These are phyloP conservation scores for Malassezia furfur DNA, from an alignment of 1,284 basidiomycete species.

Conservation along the genomic window DNA sequence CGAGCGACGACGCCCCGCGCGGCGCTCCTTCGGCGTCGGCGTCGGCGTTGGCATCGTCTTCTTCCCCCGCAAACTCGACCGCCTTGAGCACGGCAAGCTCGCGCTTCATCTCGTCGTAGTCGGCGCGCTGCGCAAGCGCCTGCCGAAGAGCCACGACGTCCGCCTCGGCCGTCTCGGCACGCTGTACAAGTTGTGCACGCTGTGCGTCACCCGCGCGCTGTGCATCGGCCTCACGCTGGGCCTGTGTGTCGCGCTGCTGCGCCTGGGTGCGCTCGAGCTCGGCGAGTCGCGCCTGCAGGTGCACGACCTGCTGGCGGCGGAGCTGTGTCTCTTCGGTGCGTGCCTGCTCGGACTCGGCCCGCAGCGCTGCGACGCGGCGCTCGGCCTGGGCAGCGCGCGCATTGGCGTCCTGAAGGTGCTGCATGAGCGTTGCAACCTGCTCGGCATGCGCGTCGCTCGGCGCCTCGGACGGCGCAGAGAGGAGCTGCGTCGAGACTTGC, in stretches of 20 bases:
- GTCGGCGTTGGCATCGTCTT: constrained; percentile 42
- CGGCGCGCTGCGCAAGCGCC: constrained; percentile 48
- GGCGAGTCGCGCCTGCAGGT: constrained; percentile 61
- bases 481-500: constrained; percentile 75
- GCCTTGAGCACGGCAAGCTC: constrained; percentile 34
- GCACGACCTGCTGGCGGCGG: constrained; percentile 55
- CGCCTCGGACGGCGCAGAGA: constrained; percentile 51
- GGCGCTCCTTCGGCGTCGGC: constrained; percentile 30
- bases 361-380: constrained; percentile 78
- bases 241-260: constrained; percentile 49
- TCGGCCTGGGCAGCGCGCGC: constrained; percentile 83
- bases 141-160: constrained; percentile 61
- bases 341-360: constrained; percentile 53
- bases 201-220: constrained; percentile 61
- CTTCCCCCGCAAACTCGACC: constrained; percentile 43
- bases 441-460: not conserved
- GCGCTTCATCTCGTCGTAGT: constrained; percentile 67
- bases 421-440: constrained; percentile 67
- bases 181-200: constrained; percentile 59
- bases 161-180: constrained; percentile 60
- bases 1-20: constrained; percentile 67
- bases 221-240: constrained; percentile 17
- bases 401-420: constrained; percentile 84
- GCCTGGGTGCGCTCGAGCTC: constrained; percentile 63
- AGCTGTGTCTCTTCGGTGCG: constrained; percentile 22